Percentiles rank a stretch among this genome's conserved stretches.
Conservation (phyloP, 331 rosid species). For the Pyracantha coccinea region DNA sequence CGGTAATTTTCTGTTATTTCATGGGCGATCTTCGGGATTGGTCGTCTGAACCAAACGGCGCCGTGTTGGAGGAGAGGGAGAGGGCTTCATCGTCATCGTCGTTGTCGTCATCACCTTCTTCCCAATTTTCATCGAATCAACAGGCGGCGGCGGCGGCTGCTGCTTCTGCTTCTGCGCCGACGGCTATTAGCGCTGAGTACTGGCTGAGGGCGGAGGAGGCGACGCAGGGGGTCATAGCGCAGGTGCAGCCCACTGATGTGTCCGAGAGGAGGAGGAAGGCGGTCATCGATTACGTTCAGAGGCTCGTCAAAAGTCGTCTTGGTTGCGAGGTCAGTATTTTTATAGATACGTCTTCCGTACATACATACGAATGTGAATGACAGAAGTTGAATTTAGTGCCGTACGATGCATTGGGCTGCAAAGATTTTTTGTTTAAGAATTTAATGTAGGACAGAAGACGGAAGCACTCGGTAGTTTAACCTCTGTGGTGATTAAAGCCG, state of each 20-base stretch:
- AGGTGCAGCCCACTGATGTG: slow-evolving; percentile 43
- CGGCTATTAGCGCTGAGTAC: slow-evolving; percentile 18
- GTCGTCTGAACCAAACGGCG: slow-evolving; percentile 32
- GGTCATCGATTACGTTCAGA: slow-evolving; percentile 40
- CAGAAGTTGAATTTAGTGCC: neutral
- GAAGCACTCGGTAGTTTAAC: neutral
- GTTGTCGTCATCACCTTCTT: slow-evolving; percentile 8
- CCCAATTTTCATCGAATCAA: slow-evolving; percentile 7
- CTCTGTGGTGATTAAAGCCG: neutral
- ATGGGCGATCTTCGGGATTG: slow-evolving; percentile 46
- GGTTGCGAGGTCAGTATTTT: slow-evolving; percentile 31
- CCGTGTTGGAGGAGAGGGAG: slow-evolving; percentile 18
- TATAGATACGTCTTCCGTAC: neutral
- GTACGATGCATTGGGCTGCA: neutral
- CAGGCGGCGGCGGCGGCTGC: slow-evolving; percentile 6
- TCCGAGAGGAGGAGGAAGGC: slow-evolving; percentile 40
- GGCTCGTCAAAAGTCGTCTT: slow-evolving; percentile 22
- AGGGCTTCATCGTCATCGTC: slow-evolving; percentile 25
- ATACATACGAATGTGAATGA: neutral
- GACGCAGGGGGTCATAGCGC: slow-evolving; percentile 38
- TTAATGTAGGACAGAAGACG: neutral
- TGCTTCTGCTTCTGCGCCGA: no score
- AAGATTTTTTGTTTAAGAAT: neutral
- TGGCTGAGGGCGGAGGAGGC: slow-evolving; percentile 43
- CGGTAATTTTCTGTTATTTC: slow-evolving; percentile 2